Evolutionary conservation across 1,284 basidiomycete genomes (phyloP).

Genomic region (Pascua sp.): DNA sequence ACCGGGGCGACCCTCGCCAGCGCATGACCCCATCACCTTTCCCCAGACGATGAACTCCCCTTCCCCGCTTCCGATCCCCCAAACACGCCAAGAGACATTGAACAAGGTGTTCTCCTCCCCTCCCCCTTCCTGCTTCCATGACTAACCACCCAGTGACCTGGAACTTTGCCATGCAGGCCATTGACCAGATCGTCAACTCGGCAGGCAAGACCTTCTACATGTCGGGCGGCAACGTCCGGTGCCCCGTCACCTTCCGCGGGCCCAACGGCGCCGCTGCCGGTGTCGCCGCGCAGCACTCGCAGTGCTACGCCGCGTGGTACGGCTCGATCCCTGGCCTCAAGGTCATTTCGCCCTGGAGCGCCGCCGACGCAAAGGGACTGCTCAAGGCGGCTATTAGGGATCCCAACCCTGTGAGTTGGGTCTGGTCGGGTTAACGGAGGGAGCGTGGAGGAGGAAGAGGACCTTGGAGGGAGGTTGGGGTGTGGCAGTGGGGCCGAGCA

Average conservation of each 20-base stretch:
- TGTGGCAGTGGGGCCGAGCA: no score
- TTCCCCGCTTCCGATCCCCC: no score
- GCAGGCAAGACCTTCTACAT: conserved; percentile 99
- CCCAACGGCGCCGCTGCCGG: conserved; percentile 98
- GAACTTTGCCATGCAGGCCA: conserved; percentile 62
- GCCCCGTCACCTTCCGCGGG: conserved; percentile 98
- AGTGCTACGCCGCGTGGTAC: conserved; percentile 88
- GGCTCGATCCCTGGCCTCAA: conserved; percentile 94
- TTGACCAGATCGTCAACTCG: conserved; percentile 99
- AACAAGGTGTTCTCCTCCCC: no score
- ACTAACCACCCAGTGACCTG: conserved; percentile 42
- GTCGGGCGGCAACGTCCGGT: conserved; percentile 97
- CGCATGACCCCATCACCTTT: no score
- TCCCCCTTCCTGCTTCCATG: no score
- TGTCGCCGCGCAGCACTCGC: conserved; percentile 84
- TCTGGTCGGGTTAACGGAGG: no score
- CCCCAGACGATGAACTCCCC: no score
- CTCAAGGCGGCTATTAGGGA: conserved; percentile 97
- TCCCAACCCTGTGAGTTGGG: conserved; percentile 76
- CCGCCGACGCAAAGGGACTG: conserved; percentile 97
- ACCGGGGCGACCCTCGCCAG: no score
- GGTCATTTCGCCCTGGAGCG: conserved; percentile 94
- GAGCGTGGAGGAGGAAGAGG: no score
- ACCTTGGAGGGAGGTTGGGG: no score
- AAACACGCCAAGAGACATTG: not conserved